These are phyloP conservation scores for Alternaria gansuensis DNA, from an alignment of 2,329 filamentous ascomycete species.

Conservation along the genomic window DNA sequence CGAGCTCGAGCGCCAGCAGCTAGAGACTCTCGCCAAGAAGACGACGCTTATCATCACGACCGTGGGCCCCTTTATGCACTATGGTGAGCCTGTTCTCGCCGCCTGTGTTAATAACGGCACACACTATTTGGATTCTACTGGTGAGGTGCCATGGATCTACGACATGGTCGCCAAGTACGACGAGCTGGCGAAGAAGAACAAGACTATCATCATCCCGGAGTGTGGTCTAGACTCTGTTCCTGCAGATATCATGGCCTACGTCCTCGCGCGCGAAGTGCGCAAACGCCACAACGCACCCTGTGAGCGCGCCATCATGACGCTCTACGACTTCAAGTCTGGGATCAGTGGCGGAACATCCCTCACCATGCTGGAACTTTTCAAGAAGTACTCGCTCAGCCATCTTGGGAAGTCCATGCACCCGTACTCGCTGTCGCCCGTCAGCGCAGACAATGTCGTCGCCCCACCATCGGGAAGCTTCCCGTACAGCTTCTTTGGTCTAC, in stretches of 20 bases:
- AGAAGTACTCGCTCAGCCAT: conserved; percentile 58
- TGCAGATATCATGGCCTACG: conserved; percentile 64
- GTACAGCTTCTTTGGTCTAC: conserved; percentile 61
- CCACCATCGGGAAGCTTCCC: conserved; percentile 50
- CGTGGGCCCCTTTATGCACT: conserved; percentile 70
- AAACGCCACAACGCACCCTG: conserved; percentile 61
- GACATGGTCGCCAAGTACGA: conserved; percentile 70
- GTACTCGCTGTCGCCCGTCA: conserved; percentile 61
- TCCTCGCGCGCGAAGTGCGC: conserved; percentile 64
- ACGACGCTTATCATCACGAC: conserved; percentile 68
- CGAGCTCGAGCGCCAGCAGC: conserved; percentile 59
- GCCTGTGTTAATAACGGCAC: conserved; percentile 71
- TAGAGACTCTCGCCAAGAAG: conserved; percentile 62
- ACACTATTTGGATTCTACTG: conserved; percentile 73
- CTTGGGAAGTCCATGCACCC: conserved; percentile 60
- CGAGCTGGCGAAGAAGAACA: conserved; percentile 65
- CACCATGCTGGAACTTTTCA: conserved; percentile 69
- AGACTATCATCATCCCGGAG: conserved; percentile 68
- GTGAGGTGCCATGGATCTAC: conserved; percentile 70
- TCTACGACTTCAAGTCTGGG: conserved; percentile 62
- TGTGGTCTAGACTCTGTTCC: conserved; percentile 70
- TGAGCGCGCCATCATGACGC: conserved; percentile 61
- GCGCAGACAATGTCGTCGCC: conserved; percentile 50
- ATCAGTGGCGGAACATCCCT: conserved; percentile 68
- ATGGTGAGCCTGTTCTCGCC: conserved; percentile 70